Conservation (phyloP, 2,329 filamentous ascomycete genomes). For the Tolypocladium paradoxum region DNA sequence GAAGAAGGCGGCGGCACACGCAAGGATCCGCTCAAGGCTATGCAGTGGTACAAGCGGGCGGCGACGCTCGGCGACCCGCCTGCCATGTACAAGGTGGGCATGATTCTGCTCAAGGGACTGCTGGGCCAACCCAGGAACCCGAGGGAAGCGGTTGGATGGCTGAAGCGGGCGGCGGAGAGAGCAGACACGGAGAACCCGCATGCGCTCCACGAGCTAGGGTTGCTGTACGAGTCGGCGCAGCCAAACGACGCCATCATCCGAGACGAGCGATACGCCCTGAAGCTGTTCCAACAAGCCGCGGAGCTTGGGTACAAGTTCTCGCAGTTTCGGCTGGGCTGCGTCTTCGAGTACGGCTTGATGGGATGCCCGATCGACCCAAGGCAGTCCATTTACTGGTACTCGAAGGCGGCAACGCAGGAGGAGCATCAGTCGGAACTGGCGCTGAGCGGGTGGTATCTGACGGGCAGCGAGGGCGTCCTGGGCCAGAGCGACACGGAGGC, state of each 20-base stretch:
- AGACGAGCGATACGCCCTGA: constrained; percentile 72
- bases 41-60: constrained; percentile 96
- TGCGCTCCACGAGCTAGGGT: constrained; percentile 77
- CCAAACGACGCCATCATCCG: constrained; percentile 63
- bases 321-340: constrained; percentile 79
- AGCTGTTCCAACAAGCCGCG: constrained; percentile 74
- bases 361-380: constrained; percentile 75
- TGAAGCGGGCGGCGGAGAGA: constrained; percentile 83
- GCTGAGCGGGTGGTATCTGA: constrained; percentile 88
- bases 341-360: constrained; percentile 80
- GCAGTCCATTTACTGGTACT: constrained; percentile 88
- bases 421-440: constrained; percentile 89
- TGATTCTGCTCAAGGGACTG: constrained; percentile 87
- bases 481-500: constrained; percentile 92
- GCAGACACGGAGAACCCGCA: constrained; percentile 89
- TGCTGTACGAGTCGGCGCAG: constrained; percentile 53
- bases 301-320: constrained; percentile 91
- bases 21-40: constrained; percentile 83
- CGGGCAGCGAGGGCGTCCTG: constrained; percentile 76
- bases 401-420: constrained; percentile 77
- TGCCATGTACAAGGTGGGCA: constrained; percentile 97
- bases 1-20: constrained; percentile 91
- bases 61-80: constrained; percentile 82
- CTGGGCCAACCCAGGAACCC: constrained; percentile 78
- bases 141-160: constrained; percentile 79